phyloP scores from a whole-genome alignment of 495 filamentous ascomycete genomes.

The Podospora fimiseda region DNA sequence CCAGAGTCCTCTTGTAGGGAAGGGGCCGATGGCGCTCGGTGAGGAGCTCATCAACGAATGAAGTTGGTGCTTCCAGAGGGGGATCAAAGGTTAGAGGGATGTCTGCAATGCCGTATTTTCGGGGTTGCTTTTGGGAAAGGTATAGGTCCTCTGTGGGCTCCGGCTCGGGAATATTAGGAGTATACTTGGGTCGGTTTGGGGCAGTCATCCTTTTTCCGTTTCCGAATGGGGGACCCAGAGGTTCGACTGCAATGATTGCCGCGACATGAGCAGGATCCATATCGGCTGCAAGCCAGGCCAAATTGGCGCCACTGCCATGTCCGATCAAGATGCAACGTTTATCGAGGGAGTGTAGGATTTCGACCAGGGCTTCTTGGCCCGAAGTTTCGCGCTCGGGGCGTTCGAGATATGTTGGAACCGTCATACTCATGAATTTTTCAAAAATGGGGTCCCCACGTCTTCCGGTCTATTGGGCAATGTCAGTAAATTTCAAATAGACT shows the following conservation, averaged over 20 bases:
- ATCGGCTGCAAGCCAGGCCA: slow-evolving; percentile 46
- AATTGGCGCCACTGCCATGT: slow-evolving; percentile 49
- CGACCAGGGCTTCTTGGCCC: slow-evolving; percentile 36
- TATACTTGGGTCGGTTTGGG: background rate
- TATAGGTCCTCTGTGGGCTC: too few species aligned
- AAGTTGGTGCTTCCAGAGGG: background rate
- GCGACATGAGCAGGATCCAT: slow-evolving; percentile 39
- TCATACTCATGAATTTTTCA: background rate
- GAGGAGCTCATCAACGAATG: background rate
- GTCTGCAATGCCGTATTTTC: slow-evolving; percentile 42
- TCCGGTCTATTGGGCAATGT: slow-evolving; percentile 22
- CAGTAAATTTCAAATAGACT: too few species aligned
- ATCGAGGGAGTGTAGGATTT: slow-evolving; percentile 36
- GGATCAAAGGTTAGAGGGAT: slow-evolving; percentile 28
- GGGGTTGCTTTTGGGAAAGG: background rate
- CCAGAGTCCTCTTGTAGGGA: too few species aligned
- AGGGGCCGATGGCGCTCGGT: background rate
- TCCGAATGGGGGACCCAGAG: slow-evolving; percentile 46
- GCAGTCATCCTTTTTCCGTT: background rate
- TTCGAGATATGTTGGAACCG: slow-evolving; percentile 14
- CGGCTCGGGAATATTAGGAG: background rate
- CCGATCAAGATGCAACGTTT: slow-evolving; percentile 41
- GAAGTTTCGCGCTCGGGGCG: slow-evolving; percentile 36
- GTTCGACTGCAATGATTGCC: slow-evolving; percentile 48
- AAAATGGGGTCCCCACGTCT: slow-evolving; percentile 44